phyloP scores from a whole-genome alignment of 768 basidiomycete genomes.

The Russula brevipes region DNA sequence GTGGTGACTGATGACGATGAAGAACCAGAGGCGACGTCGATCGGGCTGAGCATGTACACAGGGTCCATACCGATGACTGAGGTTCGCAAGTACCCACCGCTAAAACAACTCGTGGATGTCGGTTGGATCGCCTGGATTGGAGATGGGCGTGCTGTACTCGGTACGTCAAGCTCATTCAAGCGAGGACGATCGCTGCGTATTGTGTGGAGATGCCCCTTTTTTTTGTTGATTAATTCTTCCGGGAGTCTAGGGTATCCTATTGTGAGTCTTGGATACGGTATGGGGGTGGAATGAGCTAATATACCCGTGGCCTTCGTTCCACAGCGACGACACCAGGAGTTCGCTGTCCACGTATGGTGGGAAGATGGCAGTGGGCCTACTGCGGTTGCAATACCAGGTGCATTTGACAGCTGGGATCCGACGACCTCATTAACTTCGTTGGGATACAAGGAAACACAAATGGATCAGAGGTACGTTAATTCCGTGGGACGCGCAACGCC shows the following conservation, averaged over 20 bases:
- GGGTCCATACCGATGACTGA: slow-evolving; percentile 20
- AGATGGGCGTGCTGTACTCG: not conserved
- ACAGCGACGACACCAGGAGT: slow-evolving; percentile 19
- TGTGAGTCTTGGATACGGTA: slow-evolving; percentile 7
- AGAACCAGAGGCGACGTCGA: slow-evolving; percentile 25
- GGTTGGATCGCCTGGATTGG: slow-evolving; percentile 17
- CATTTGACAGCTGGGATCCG: slow-evolving; percentile 11
- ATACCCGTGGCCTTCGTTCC: not conserved
- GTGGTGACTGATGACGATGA: slow-evolving; percentile 32
- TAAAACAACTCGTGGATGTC: slow-evolving; percentile 21
- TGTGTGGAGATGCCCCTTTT: not conserved
- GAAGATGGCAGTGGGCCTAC: slow-evolving; percentile 6
- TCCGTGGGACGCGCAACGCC: not conserved
- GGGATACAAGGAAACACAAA: slow-evolving; percentile 13
- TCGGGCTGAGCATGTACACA: slow-evolving; percentile 28
- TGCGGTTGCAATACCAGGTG: not conserved
- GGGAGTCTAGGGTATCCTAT: slow-evolving; percentile 16
- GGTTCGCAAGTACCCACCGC: slow-evolving; percentile 8
- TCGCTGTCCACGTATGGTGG: slow-evolving; percentile 18
- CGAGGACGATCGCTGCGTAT: not conserved
- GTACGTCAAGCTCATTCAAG: slow-evolving; percentile 1
- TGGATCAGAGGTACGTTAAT: slow-evolving; percentile 16
- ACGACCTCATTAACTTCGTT: slow-evolving; percentile 10
- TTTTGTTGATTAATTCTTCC: not conserved
- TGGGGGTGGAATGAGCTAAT: not conserved